These are phyloP conservation scores for Plenodomus biglobosus DNA, from an alignment of 2,329 filamentous ascomycete species.

Conservation along the genomic window DNA sequence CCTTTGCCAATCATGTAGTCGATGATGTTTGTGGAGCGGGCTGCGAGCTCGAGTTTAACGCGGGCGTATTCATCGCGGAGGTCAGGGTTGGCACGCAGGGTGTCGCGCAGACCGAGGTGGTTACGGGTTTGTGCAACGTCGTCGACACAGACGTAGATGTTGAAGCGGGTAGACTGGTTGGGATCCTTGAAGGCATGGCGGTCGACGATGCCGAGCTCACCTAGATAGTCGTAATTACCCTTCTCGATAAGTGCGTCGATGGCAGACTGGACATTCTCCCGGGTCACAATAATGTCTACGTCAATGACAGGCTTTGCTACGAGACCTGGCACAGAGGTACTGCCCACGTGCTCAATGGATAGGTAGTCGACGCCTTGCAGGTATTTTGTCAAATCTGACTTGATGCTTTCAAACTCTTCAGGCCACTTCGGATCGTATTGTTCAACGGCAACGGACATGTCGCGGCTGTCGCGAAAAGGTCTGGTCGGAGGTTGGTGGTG, in stretches of 20 bases:
- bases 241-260: conserved; percentile 35
- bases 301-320: conserved; percentile 45
- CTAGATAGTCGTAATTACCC: conserved; percentile 40
- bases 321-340: conserved; percentile 41
- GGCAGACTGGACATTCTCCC: conserved; percentile 25
- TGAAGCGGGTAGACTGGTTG: conserved; percentile 28
- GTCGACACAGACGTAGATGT: conserved; percentile 44
- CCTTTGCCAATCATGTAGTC: conserved; percentile 28
- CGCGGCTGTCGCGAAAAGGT: not conserved
- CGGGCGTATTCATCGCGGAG: conserved; percentile 36
- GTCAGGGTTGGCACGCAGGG: conserved; percentile 30
- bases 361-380: conserved; percentile 17
- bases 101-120: conserved; percentile 43
- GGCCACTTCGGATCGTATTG: conserved; percentile 36
- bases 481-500: not conserved
- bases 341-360: conserved; percentile 44
- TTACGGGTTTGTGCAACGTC: conserved; percentile 40
- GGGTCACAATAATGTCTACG: conserved; percentile 38
- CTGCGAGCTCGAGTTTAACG: conserved; percentile 26
- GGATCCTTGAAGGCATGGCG: conserved; percentile 41
- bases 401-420: conserved; percentile 28
- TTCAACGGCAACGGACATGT: conserved; percentile 28
- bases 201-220: conserved; percentile 42
- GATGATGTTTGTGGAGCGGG: conserved; percentile 17
- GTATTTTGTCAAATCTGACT: conserved; percentile 13